Percentiles rank a stretch among this genome's conserved stretches.
These are phyloP conservation scores for Candida xiaguanensis DNA, from an alignment of 805 yeast species.

Conservation along the genomic window DNA sequence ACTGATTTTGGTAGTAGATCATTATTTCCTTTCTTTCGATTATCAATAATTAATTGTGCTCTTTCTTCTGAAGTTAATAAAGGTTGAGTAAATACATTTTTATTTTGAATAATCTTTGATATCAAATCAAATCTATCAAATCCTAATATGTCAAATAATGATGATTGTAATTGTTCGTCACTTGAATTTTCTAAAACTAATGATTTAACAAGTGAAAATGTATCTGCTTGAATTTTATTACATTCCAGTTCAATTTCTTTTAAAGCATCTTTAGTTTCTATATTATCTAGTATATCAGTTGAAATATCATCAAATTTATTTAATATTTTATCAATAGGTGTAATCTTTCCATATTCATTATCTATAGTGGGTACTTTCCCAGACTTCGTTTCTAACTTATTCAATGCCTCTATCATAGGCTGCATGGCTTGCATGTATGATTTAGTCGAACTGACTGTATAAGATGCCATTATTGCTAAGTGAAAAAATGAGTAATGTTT, in stretches of 20 bases:
- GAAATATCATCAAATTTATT: slow-evolving; percentile 38
- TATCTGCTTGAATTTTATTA: slow-evolving; percentile 30
- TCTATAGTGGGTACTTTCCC: slow-evolving; percentile 36
- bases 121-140: slow-evolving; percentile 82
- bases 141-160: slow-evolving; percentile 77
- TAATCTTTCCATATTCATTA: slow-evolving; percentile 24
- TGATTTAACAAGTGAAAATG: slow-evolving; percentile 21
- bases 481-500: not conserved
- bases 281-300: slow-evolving; percentile 18
- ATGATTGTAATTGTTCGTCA: slow-evolving; percentile 65
- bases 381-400: slow-evolving; percentile 18
- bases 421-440: slow-evolving; percentile 80
- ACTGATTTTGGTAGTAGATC: slow-evolving; percentile 44
- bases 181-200: slow-evolving; percentile 33
- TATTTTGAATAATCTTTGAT: slow-evolving; percentile 53
- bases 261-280: slow-evolving; percentile 14
- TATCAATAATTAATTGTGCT: slow-evolving; percentile 48
- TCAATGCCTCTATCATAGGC: slow-evolving; percentile 54
- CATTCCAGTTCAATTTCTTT: slow-evolving; percentile 27
- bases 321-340: slow-evolving; percentile 30
- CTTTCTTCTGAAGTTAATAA: slow-evolving; percentile 55
- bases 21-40: slow-evolving; percentile 47
- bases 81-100: slow-evolving; percentile 17
- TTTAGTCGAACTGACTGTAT: slow-evolving; percentile 57
- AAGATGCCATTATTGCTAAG: slow-evolving; percentile 28